These are phyloP conservation scores for Scleroderma citrinum DNA, from an alignment of 768 basidiomycete genomes.

Conservation along the genomic window DNA sequence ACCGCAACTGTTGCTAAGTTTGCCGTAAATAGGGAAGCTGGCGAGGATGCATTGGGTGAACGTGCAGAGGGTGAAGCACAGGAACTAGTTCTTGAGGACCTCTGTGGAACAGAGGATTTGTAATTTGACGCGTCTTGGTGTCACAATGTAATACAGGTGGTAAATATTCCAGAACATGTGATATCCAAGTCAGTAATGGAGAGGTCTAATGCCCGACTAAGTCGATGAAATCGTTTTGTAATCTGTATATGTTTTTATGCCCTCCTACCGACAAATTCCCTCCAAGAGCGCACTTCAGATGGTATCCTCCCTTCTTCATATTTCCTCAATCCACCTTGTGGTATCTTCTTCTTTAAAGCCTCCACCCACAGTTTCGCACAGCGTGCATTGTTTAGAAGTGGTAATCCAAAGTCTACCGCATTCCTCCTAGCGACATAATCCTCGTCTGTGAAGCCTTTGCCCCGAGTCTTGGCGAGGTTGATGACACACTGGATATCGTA, in stretches of 20 bases:
- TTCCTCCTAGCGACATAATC: slow-evolving; percentile 97
- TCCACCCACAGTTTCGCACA: slow-evolving; percentile 90
- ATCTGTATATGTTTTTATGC: slow-evolving; percentile 35
- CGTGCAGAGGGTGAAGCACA: slow-evolving; percentile 11
- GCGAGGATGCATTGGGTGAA: slow-evolving; percentile 15
- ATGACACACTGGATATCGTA: slow-evolving; percentile 93
- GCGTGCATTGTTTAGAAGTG: slow-evolving; percentile 84
- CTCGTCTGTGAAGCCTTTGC: slow-evolving; percentile 73
- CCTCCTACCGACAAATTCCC: slow-evolving; percentile 74
- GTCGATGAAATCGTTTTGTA: no score
- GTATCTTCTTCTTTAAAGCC: slow-evolving; percentile 77
- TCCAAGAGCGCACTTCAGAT: slow-evolving; percentile 88
- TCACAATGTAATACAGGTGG: neutral
- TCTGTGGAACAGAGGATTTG: slow-evolving; percentile 48
- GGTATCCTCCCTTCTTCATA: slow-evolving; percentile 89
- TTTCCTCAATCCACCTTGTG: slow-evolving; percentile 64
- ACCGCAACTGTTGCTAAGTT: slow-evolving; percentile 53
- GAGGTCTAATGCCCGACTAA: no score
- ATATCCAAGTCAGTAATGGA: no score
- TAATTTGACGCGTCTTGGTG: neutral
- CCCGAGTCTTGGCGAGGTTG: slow-evolving; percentile 82
- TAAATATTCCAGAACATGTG: neutral
- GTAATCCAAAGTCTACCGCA: slow-evolving; percentile 93
- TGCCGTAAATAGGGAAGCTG: slow-evolving; percentile 44
- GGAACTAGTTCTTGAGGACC: slow-evolving; percentile 41